Conservation (phyloP, 148 eudicot genomes). For the Rhododendron vialii region DNA sequence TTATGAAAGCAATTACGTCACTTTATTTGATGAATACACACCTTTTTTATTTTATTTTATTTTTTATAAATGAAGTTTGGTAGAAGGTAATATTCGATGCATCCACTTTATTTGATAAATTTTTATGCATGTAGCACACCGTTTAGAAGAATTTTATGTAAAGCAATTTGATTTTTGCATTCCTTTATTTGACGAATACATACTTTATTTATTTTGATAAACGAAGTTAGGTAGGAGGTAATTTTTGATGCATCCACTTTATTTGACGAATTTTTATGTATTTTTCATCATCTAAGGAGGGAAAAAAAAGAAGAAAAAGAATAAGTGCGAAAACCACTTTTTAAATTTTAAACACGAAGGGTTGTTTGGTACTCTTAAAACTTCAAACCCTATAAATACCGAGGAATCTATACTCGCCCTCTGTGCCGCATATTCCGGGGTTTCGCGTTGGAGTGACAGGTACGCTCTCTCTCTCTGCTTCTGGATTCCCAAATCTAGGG, state of each 20-base stretch:
- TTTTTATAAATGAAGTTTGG: no score
- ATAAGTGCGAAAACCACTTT: no score
- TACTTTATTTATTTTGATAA: no score
- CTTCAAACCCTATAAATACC: not conserved
- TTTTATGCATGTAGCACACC: no score
- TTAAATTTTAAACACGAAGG: not conserved
- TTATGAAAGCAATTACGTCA: no score
- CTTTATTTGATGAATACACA: no score
- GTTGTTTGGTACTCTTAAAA: not conserved
- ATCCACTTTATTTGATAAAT: no score
- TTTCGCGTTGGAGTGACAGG: slow-evolving; percentile 25
- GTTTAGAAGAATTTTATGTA: no score
- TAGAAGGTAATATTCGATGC: no score
- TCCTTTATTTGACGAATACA: not conserved
- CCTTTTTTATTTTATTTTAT: no score
- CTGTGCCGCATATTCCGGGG: slow-evolving; percentile 26
- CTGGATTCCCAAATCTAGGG: slow-evolving; percentile 55
- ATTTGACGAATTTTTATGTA: not conserved
- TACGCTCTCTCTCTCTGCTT: slow-evolving; percentile 16
- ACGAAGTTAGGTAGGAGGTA: not conserved
- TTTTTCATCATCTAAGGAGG: no score
- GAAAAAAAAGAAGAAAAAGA: no score
- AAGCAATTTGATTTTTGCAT: not conserved
- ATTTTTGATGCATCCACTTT: not conserved
- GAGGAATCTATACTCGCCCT: not conserved